These are phyloP conservation scores for Yamadazyma buinensis DNA, from an alignment of 1,139 yeast genomes.

Conservation along the genomic window DNA sequence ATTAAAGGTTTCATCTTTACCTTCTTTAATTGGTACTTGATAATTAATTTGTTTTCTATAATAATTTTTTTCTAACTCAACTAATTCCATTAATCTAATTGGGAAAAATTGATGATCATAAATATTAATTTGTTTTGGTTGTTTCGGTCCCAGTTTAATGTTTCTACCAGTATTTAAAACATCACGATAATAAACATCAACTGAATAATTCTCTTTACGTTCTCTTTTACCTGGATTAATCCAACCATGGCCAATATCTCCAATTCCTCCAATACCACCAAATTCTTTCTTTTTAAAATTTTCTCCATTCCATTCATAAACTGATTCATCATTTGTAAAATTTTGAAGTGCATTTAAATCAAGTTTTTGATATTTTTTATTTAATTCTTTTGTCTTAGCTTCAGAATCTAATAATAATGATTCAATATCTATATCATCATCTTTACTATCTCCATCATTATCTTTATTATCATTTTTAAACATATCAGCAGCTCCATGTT, in stretches of 20 bases:
- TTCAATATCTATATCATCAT: constrained; percentile 56
- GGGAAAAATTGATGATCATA: constrained; percentile 76
- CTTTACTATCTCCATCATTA: constrained; percentile 15
- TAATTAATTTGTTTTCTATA: constrained; percentile 51
- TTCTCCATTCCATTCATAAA: constrained; percentile 84
- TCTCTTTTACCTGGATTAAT: constrained; percentile 76
- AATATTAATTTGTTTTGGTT: constrained; percentile 58
- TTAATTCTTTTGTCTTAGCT: constrained; percentile 57
- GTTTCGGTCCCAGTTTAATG: constrained; percentile 46
- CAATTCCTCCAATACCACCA: constrained; percentile 31
- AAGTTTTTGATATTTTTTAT: constrained; percentile 59
- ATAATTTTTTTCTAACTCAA: constrained; percentile 63
- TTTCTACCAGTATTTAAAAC: constrained; percentile 62
- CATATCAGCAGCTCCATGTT: constrained; percentile 64
- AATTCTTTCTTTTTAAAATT: constrained; percentile 65
- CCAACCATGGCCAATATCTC: constrained; percentile 57
- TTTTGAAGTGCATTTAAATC: constrained; percentile 77
- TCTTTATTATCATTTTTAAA: constrained; percentile 16
- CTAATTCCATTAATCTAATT: constrained; percentile 53
- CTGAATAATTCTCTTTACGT: constrained; percentile 72
- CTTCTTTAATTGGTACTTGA: constrained; percentile 46
- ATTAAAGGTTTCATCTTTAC: constrained; percentile 36
- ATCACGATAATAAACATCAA: constrained; percentile 76
- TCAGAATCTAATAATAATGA: constrained; percentile 60
- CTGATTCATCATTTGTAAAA: constrained; percentile 60